These are phyloP conservation scores for Colletotrichum australisinense DNA, from an alignment of 2,329 filamentous ascomycete genomes.

Conservation along the genomic window DNA sequence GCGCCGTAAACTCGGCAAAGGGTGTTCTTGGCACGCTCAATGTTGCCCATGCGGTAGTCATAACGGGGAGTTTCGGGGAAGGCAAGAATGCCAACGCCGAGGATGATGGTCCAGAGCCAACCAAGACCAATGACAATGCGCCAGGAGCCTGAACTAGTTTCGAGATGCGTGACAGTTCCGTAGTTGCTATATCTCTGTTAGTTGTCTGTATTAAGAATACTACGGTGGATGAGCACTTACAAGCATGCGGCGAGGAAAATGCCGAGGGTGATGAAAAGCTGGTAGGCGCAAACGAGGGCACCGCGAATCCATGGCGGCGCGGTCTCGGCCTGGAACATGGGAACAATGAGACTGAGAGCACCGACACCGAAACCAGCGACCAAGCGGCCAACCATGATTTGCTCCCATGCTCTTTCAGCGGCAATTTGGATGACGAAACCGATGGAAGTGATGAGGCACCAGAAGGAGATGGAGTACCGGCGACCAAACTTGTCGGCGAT, in stretches of 20 bases:
- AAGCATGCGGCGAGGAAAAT: conserved; percentile 70
- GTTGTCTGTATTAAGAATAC: background rate
- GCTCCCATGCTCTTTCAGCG: conserved; percentile 66
- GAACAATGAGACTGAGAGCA: conserved; percentile 71
- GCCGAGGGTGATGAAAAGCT: conserved; percentile 78
- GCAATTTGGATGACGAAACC: conserved; percentile 78
- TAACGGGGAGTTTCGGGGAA: conserved; percentile 65
- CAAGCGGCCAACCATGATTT: conserved; percentile 73
- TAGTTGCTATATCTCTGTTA: conserved; percentile 51
- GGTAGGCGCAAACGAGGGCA: conserved; percentile 73
- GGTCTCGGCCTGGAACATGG: conserved; percentile 81
- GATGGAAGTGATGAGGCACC: conserved; percentile 69
- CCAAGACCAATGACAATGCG: conserved; percentile 68
- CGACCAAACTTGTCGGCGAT: conserved; percentile 75
- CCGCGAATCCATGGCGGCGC: conserved; percentile 75
- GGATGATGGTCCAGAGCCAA: conserved; percentile 60
- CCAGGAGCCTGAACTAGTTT: conserved; percentile 64
- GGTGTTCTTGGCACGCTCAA: conserved; percentile 58
- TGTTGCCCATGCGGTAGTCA: conserved; percentile 59
- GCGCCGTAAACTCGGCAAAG: conserved; percentile 62
- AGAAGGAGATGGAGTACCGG: conserved; percentile 70
- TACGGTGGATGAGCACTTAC: background rate
- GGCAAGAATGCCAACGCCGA: conserved; percentile 60
- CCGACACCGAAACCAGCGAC: conserved; percentile 77
- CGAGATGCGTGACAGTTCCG: conserved; percentile 63